Conservation (phyloP, 2,329 filamentous ascomycete species). For the Fusarium nurragi region DNA sequence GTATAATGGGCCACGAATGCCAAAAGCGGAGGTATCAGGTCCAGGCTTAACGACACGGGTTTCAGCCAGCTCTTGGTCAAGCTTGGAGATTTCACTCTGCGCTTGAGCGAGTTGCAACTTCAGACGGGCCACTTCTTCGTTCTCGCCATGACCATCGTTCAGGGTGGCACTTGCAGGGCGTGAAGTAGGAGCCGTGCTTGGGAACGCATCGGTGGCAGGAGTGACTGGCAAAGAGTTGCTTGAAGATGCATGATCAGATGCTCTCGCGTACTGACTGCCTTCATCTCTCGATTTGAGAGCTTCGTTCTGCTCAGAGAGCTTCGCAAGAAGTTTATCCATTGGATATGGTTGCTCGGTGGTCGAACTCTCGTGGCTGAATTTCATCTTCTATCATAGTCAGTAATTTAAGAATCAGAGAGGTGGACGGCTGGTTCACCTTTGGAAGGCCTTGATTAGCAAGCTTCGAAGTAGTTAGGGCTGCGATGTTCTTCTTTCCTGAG, state of each 20-base stretch:
- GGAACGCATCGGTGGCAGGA: conserved; percentile 66
- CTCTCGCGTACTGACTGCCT: conserved; percentile 47
- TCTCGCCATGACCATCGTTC: conserved; percentile 53
- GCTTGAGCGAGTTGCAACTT: conserved; percentile 77
- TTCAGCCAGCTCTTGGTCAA: conserved; percentile 76
- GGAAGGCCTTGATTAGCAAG: conserved; percentile 63
- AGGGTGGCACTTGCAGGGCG: conserved; percentile 62
- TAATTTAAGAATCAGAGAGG: conserved; percentile 20
- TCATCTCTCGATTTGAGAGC: conserved; percentile 58
- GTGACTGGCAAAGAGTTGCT: conserved; percentile 71
- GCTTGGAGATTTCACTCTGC: conserved; percentile 73
- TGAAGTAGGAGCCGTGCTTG: conserved; percentile 58
- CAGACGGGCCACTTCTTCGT: conserved; percentile 72
- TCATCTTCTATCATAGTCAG: conserved; percentile 55
- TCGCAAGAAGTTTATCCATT: conserved; percentile 78
- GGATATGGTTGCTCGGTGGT: conserved; percentile 56
- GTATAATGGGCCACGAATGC: conserved; percentile 35
- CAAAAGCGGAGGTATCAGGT: conserved; percentile 36
- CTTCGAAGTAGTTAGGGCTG: conserved; percentile 62
- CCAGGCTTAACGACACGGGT: conserved; percentile 69
- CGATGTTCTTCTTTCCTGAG: conserved; percentile 55
- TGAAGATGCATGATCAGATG: conserved; percentile 60
- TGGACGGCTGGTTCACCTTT: conserved; percentile 56
- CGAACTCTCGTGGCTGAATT: conserved; percentile 57
- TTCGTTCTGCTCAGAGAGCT: conserved; percentile 76